These are phyloP conservation scores for Ophiostoma australiae DNA, from an alignment of 2,329 filamentous ascomycete genomes.

Conservation along the genomic window DNA sequence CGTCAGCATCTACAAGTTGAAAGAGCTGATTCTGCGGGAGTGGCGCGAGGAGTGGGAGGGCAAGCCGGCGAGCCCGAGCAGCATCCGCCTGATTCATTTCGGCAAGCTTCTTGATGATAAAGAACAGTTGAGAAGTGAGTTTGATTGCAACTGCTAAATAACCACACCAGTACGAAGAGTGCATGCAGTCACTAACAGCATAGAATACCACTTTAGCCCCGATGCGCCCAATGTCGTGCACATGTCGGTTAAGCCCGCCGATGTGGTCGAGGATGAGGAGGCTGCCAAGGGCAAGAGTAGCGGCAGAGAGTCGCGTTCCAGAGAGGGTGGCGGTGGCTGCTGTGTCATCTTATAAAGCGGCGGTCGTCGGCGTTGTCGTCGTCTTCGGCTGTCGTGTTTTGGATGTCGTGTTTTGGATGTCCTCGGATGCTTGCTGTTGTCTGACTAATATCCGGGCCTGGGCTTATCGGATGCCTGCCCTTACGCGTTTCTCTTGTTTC, in stretches of 20 bases:
- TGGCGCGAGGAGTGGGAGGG: slow-evolving; percentile 92
- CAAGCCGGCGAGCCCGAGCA: slow-evolving; percentile 77
- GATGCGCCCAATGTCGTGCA: slow-evolving; percentile 82
- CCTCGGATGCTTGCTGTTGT: neutral
- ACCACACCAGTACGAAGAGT: neutral
- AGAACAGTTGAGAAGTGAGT: slow-evolving; percentile 72
- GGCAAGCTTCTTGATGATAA: slow-evolving; percentile 89
- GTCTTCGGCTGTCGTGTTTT: neutral
- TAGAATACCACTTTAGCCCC: slow-evolving; percentile 73
- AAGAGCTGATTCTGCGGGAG: slow-evolving; percentile 87
- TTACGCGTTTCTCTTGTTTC: neutral
- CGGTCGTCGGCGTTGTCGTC: neutral
- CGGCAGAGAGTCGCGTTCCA: slow-evolving; percentile 38
- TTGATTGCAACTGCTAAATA: too few species aligned
- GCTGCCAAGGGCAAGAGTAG: slow-evolving; percentile 59
- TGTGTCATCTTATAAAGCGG: slow-evolving; percentile 48
- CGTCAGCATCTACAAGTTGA: slow-evolving; percentile 89
- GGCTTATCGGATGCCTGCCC: neutral
- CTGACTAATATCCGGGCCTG: slow-evolving; percentile 3
- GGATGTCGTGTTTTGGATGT: neutral
- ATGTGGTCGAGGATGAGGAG: slow-evolving; percentile 75
- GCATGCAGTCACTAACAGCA: neutral
- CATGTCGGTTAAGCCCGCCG: slow-evolving; percentile 85
- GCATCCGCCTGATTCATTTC: slow-evolving; percentile 87
- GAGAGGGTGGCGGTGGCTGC: slow-evolving; percentile 43